Conservation (phyloP, 192 early-diverging fungal species). For the Umbelopsis vinacea region DNA sequence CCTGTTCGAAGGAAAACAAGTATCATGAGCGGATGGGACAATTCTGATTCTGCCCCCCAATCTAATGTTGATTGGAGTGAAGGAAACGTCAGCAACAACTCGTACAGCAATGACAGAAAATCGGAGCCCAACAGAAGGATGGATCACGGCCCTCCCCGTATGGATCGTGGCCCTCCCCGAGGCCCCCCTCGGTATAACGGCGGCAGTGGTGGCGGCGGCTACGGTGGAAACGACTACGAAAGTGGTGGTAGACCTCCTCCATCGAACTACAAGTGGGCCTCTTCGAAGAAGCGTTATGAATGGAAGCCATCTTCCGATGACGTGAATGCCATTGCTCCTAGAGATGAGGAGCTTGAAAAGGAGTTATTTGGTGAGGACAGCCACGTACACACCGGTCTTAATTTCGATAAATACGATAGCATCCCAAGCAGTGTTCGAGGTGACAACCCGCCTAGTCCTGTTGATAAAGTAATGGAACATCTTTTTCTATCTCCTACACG, state of each 20-base stretch:
- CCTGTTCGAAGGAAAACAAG: not conserved
- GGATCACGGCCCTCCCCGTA: too few relatives aligned
- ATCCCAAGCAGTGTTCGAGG: conserved; percentile 74
- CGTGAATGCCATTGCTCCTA: conserved; percentile 58
- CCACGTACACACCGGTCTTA: conserved; percentile 74
- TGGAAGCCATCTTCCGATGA: conserved; percentile 55
- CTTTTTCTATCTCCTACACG: conserved; percentile 5
- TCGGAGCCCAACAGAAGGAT: not conserved
- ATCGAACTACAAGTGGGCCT: conserved; percentile 47
- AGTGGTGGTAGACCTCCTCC: not conserved
- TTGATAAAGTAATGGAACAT: conserved; percentile 43
- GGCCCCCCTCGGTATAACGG: not conserved
- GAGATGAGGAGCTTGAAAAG: conserved; percentile 62
- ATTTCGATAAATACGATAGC: conserved; percentile 77
- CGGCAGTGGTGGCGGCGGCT: not conserved
- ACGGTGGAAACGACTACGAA: not conserved
- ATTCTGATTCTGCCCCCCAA: not conserved
- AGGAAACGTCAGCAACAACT: conserved; percentile 2
- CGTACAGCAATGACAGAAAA: not conserved
- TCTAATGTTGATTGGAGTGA: not conserved
- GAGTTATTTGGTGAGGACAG: conserved; percentile 63
- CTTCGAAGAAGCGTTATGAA: conserved; percentile 50
- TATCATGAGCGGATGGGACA: conserved; percentile 14
- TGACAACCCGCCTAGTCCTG: conserved; percentile 48
- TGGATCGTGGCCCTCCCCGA: not conserved